phyloP scores from a whole-genome alignment of 148 eudicot species.

The Rhododendron vialii region DNA sequence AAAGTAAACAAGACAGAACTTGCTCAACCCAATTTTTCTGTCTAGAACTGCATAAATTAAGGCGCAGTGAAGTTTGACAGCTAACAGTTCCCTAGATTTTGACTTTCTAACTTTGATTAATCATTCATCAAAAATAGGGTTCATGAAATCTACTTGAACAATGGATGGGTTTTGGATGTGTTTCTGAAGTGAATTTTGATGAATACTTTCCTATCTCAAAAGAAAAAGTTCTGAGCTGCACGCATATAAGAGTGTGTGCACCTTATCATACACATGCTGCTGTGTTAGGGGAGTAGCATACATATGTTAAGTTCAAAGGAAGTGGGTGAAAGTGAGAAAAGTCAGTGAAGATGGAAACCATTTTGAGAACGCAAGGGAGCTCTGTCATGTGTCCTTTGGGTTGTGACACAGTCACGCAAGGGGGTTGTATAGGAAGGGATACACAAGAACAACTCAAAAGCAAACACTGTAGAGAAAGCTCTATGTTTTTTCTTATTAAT shows the following conservation, averaged over 20 bases:
- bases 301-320: background rate
- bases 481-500: background rate
- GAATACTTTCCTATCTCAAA: background rate
- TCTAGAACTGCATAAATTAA: background rate
- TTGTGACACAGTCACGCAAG: background rate
- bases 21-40: background rate
- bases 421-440: background rate
- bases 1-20: background rate
- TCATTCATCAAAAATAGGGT: background rate
- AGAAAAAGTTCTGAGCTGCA: background rate
- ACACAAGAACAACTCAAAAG: background rate
- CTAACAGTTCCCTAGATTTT: background rate
- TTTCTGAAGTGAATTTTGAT: background rate
- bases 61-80: background rate
- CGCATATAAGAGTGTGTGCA: background rate
- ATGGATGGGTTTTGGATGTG: background rate
- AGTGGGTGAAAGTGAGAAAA: background rate
- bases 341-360: background rate
- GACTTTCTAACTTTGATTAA: background rate
- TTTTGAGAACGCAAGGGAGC: background rate
- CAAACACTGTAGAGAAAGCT: background rate
- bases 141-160: background rate
- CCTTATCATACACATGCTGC: background rate
- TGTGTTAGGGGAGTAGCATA: background rate
- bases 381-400: background rate